A percentile compares a stretch with the other conserved stretches of the same genome.
Evolutionary conservation across 306 rosid species (phyloP).

Genomic region (Pyrus pyrifolia): DNA sequence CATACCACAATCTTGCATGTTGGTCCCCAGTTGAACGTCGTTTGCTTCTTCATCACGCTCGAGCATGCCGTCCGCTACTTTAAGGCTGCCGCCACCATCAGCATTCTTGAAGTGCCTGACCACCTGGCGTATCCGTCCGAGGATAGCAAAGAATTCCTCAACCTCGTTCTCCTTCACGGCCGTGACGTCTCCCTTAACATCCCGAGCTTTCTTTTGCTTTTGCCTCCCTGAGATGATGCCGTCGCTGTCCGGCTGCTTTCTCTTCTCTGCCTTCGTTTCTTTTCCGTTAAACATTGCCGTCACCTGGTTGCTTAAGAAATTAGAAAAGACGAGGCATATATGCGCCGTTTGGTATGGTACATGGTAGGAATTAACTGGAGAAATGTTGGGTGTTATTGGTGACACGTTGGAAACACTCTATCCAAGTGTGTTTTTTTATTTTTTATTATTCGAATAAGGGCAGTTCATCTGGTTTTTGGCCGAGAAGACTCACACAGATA

Average conservation of each 20-base stretch:
- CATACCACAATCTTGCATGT: not conserved
- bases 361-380: not conserved
- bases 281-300: not conserved
- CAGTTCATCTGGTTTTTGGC: no score
- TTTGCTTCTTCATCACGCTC: conserved; percentile 5
- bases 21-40: not conserved
- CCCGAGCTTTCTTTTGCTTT: conserved; percentile 25
- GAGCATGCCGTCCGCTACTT: not conserved
- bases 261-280: conserved; percentile 10
- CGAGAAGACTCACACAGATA: fast-evolving
- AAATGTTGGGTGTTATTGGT: not conserved
- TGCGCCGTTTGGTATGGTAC: not conserved
- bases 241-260: conserved; percentile 1
- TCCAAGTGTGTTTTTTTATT: not conserved
- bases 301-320: not conserved
- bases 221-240: not conserved
- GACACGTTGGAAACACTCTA: not conserved
- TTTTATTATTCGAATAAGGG: no score
- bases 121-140: conserved; percentile 25
- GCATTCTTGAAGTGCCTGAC: conserved; percentile 20
- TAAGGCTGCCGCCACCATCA: not conserved
- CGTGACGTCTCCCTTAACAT: not conserved
- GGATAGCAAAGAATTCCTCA: conserved; percentile 40
- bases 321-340: not conserved
- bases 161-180: conserved; percentile 32